Percentiles rank a stretch among this genome's conserved stretches.
Evolutionary conservation across 768 basidiomycete genomes (phyloP).

Genomic region (Kwoniella botswanensis): DNA sequence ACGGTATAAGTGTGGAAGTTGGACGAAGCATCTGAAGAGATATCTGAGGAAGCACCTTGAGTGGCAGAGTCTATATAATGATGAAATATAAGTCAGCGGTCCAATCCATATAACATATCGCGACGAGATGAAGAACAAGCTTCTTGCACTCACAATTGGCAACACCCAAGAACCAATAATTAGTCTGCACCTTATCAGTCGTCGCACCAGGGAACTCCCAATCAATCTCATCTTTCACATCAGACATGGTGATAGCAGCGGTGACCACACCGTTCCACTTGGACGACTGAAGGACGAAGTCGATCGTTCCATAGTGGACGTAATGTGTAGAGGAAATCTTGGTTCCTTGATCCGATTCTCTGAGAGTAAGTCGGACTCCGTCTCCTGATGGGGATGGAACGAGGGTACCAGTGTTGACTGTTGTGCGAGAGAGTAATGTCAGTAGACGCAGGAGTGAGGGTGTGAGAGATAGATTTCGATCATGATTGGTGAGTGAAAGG

Average conservation of each 20-base stretch:
- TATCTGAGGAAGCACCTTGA: constrained; percentile 27
- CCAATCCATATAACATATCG: not conserved
- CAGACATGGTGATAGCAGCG: constrained; percentile 71
- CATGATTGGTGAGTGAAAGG: not conserved
- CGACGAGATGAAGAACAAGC: not conserved
- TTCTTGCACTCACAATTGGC: constrained; percentile 41
- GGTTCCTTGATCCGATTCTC: constrained; percentile 72
- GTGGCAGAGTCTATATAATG: constrained; percentile 37
- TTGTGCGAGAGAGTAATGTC: not conserved
- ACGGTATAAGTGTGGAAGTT: constrained; percentile 49
- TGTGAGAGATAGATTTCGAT: not conserved
- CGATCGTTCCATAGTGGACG: constrained; percentile 76
- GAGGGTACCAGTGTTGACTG: constrained; percentile 33
- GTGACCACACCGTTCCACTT: constrained; percentile 81
- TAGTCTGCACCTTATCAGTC: constrained; percentile 73
- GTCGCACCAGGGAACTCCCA: constrained; percentile 57
- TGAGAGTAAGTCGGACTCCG: constrained; percentile 64
- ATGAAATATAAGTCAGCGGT: not conserved
- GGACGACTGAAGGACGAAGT: constrained; percentile 64
- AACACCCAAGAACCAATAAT: constrained; percentile 60
- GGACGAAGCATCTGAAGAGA: constrained; percentile 32
- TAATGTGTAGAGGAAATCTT: constrained; percentile 79
- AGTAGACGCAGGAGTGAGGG: not conserved
- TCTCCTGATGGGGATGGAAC: constrained; percentile 31
- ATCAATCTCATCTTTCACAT: constrained; percentile 64